Conservation (phyloP, 495 filamentous ascomycete genomes). For the Endocarpon pusillum region DNA sequence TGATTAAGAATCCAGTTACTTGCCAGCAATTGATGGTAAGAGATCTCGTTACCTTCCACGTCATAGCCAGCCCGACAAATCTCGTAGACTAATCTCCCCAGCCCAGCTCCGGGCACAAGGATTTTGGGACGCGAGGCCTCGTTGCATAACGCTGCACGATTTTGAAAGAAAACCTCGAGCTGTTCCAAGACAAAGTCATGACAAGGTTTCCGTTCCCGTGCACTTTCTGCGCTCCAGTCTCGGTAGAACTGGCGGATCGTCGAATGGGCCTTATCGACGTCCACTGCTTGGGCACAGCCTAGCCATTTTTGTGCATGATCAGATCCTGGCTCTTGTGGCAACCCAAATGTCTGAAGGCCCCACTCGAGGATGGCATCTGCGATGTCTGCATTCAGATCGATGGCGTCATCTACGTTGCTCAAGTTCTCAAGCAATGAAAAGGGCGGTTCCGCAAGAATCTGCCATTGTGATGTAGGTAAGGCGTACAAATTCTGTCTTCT, state of each 20-base stretch:
- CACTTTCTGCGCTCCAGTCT: constrained; percentile 79
- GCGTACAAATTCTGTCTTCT: constrained; percentile 83
- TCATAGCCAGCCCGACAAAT: constrained; percentile 57
- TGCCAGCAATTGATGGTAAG: constrained; percentile 79
- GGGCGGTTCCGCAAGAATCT: constrained; percentile 58
- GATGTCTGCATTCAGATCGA: constrained; percentile 75
- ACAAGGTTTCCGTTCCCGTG: constrained; percentile 51
- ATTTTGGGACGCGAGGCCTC: constrained; percentile 34
- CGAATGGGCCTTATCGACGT: constrained; percentile 79
- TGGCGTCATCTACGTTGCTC: constrained; percentile 64
- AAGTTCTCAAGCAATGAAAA: constrained; percentile 70
- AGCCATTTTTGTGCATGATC: constrained; percentile 37
- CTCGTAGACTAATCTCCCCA: constrained; percentile 78
- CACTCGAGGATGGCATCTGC: constrained; percentile 53
- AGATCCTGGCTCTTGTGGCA: constrained; percentile 19
- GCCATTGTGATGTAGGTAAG: constrained; percentile 66
- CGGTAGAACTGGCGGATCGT: constrained; percentile 87
- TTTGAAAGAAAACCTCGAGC: constrained; percentile 36
- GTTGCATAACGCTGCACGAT: constrained; percentile 10
- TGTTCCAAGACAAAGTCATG: constrained; percentile 54
- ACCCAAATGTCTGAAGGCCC: constrained; percentile 48
- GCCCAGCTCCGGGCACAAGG: constrained; percentile 75
- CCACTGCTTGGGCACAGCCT: constrained; percentile 43
- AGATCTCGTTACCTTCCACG: constrained; percentile 87
- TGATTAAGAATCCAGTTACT: constrained; percentile 80